Evolutionary conservation across 2,329 filamentous ascomycete species (phyloP).

Genomic region (Botrytis cinerea): DNA sequence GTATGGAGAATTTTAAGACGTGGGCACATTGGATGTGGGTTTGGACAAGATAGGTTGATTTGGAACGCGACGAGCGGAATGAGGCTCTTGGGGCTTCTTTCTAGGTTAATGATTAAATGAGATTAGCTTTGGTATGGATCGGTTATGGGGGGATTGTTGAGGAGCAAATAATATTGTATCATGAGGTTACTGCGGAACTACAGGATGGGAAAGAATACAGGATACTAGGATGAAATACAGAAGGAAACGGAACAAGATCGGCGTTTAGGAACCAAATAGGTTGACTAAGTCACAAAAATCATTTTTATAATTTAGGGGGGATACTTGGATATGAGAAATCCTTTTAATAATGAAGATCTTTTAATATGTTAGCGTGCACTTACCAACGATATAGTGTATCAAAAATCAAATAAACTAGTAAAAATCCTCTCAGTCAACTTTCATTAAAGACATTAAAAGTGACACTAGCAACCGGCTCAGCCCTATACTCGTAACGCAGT

Average conservation of each 20-base stretch:
- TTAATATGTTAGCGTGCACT: neutral
- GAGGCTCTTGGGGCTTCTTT: neutral
- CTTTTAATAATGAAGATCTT: neutral
- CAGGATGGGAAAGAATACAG: neutral
- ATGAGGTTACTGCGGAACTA: neutral
- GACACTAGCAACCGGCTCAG: neutral
- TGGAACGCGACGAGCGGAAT: neutral
- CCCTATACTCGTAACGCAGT: neutral
- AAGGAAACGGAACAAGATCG: neutral
- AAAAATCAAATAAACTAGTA: neutral
- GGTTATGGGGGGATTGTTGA: neutral
- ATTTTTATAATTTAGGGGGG: no score
- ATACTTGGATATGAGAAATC: neutral
- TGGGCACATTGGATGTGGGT: slow-evolving; percentile 43
- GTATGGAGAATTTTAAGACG: slow-evolving; percentile 36
- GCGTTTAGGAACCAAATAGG: neutral
- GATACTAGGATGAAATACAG: neutral
- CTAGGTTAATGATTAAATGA: neutral
- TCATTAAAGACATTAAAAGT: neutral
- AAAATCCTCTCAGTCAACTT: neutral
- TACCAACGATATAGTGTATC: fast-evolving
- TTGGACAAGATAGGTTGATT: slow-evolving; percentile 40
- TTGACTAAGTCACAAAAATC: neutral
- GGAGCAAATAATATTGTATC: neutral
- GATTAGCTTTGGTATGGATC: neutral